Evolutionary conservation across 257 asterid genomes (phyloP).

Genomic region (Echites panduratus): DNA sequence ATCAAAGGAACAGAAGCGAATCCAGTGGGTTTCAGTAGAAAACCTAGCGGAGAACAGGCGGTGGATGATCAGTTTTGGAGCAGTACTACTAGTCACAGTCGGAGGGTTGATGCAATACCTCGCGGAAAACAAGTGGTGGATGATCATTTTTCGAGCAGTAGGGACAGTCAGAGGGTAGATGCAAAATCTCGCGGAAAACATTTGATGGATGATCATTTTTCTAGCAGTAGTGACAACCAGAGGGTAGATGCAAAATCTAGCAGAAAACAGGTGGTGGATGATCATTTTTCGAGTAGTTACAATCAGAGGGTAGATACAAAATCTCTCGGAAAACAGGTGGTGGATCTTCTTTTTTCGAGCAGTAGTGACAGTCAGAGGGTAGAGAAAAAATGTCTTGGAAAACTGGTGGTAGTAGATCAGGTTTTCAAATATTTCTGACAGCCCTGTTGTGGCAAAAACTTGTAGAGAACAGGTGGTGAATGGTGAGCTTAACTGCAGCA

Average conservation of each 20-base stretch:
- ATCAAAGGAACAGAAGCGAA: conserved; percentile 1
- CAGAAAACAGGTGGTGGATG: neutral
- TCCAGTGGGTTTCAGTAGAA: conserved; percentile 10
- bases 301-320: too few species aligned
- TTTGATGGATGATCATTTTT: neutral
- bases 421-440: too few species aligned
- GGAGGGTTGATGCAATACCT: neutral
- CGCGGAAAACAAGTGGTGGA: conserved; percentile 5
- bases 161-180: neutral
- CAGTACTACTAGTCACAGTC: neutral
- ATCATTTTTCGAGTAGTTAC: too few species aligned
- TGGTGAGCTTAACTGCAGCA: too few species aligned
- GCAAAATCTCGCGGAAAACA: conserved; percentile 1
- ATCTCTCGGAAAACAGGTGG: too few species aligned
- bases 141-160: neutral
- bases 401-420: too few species aligned
- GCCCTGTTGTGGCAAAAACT: too few species aligned
- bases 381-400: too few species aligned
- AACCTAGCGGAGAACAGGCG: conserved; percentile 8
- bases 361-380: too few species aligned
- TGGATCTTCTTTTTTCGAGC: too few species aligned
- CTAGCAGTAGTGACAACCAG: neutral
- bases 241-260: conserved; percentile 2
- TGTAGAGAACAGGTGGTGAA: too few species aligned
- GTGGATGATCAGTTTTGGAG: conserved; percentile 4